These are phyloP conservation scores for Clausena lansium DNA, from an alignment of 345 rosid species.

Conservation along the genomic window DNA sequence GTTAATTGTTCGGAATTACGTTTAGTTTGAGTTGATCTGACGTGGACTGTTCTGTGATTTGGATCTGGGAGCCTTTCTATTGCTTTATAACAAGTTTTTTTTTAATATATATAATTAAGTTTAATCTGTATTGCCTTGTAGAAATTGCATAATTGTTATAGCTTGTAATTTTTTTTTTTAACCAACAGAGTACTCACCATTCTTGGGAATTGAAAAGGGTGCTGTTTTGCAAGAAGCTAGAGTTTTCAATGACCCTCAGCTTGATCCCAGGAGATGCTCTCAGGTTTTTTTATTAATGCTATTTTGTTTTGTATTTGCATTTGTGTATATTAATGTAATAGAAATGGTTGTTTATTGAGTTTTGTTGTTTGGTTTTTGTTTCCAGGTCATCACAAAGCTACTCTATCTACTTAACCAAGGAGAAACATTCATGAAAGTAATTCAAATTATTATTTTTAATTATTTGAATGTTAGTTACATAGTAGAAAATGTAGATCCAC, in stretches of 20 bases:
- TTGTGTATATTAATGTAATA: not conserved
- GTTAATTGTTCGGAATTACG: not conserved
- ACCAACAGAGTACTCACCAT: constrained; percentile 90
- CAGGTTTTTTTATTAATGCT: constrained; percentile 52
- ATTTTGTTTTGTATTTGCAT: not conserved
- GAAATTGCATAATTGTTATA: not conserved
- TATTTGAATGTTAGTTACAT: constrained; percentile 8
- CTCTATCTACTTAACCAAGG: constrained; percentile 97
- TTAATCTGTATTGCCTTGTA: not conserved
- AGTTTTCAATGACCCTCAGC: constrained; percentile 96
- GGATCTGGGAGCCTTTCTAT: constrained; percentile 12
- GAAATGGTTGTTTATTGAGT: constrained; percentile 3
- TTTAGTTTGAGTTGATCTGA: constrained; percentile 19
- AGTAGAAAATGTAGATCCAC: not conserved
- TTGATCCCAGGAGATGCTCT: constrained; percentile 95
- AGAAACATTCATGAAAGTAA: constrained; percentile 85
- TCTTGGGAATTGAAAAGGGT: constrained; percentile 94
- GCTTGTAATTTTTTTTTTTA: constrained; percentile 12
- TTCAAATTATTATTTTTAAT: constrained; percentile 3
- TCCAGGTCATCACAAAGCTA: constrained; percentile 91
- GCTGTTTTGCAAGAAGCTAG: constrained; percentile 98
- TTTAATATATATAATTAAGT: not conserved
- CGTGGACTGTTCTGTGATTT: constrained; percentile 2
- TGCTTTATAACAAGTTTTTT: not conserved
- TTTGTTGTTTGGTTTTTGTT: constrained; percentile 7